Evolutionary conservation across 2,329 filamentous ascomycete genomes (phyloP), one percentile per base, ranked within the genome.

Genomic region (Zymoseptoria tritici): DNA sequence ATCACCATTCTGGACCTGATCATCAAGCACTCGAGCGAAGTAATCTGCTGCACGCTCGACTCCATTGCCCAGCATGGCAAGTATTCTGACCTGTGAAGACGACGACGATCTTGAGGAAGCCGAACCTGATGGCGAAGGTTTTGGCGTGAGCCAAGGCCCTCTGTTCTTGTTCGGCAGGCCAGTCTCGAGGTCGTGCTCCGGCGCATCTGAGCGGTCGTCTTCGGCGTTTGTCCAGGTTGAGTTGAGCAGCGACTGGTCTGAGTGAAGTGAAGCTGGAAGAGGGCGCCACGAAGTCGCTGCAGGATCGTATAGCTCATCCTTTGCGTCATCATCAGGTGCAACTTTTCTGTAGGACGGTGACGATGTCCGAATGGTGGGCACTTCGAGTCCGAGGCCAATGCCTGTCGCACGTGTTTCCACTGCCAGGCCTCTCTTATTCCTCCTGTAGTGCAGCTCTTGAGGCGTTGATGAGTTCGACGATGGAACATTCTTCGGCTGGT

Each of bases 11-110:
- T 21, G 8, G n/a, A 71, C 65, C 49, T 62, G 60, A 50, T 67
- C 63, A 51, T 65, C 55, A 22, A 68, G 52, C 26, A 64, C 55
- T 36, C 55, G 63, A 8, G 62, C 59, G 49, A 71, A 19, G 49
- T 60, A 65, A 11, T 58, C 60, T 9, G 64, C 65, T 2, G 61
- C 60, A 42, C 57, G 63, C 29, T 67, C 65, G 11, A 71, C 63
- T 1, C 66, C 52, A 9, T 59, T 66, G 22, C 62, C 59, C 16
- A 71, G 56, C 16, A 64, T 26, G 24, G 57, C 58, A 2, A 49
- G 57, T 22, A 46, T 57, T 21, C 42, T 54, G 31, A 55, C 22
- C 26, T 57, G 20, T 13, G 54, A 49, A 1, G 58, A 57, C 6
- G 26, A 31, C 4, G 60, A 51, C 7, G 54, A 56, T 11, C 24